These are phyloP conservation scores for Auriculariales sp. DNA, from an alignment of 768 basidiomycete species.

Conservation along the genomic window DNA sequence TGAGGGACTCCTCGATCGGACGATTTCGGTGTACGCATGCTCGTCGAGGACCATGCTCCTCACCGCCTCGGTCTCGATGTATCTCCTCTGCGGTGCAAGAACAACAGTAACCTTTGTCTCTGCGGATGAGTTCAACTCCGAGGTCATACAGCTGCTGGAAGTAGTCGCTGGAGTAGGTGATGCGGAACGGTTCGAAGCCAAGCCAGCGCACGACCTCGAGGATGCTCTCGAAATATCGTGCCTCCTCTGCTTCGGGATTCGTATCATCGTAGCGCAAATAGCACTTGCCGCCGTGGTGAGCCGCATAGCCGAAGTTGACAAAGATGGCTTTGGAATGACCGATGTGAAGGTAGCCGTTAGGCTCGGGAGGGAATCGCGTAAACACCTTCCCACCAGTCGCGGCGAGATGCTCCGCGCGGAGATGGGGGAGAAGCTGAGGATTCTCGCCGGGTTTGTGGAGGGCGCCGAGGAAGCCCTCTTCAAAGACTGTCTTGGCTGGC, in stretches of 20 bases:
- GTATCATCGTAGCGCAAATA: conserved; percentile 97
- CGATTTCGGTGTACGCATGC: conserved; percentile 80
- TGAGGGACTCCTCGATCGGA: conserved; percentile 74
- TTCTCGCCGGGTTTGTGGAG: conserved; percentile 92
- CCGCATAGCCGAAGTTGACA: conserved; percentile 96
- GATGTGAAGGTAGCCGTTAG: conserved; percentile 90
- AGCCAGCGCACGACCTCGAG: conserved; percentile 93
- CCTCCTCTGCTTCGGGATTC: conserved; percentile 97
- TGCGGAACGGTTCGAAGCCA: conserved; percentile 95
- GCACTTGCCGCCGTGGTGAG: conserved; percentile 79
- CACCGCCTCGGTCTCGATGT: conserved; percentile 73
- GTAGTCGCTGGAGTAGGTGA: conserved; percentile 98
- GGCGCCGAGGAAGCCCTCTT: conserved; percentile 84
- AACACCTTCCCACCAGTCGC: conserved; percentile 72
- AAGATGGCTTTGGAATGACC: conserved; percentile 99
- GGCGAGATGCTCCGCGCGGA: conserved; percentile 70
- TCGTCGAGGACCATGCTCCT: conserved; percentile 59
- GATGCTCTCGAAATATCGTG: conserved; percentile 89
- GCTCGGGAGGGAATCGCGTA: conserved; percentile 97
- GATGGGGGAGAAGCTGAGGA: conserved; percentile 63
- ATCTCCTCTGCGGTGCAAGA: conserved; percentile 95
- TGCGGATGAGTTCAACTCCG: conserved; percentile 74
- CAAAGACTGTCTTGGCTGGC: conserved; percentile 57
- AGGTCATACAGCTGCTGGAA: conserved; percentile 77
- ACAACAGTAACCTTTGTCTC: conserved; percentile 90